Base-by-base conservation (phyloP, 345 rosid genomes). In the Odontarrhena argentea region DNA sequence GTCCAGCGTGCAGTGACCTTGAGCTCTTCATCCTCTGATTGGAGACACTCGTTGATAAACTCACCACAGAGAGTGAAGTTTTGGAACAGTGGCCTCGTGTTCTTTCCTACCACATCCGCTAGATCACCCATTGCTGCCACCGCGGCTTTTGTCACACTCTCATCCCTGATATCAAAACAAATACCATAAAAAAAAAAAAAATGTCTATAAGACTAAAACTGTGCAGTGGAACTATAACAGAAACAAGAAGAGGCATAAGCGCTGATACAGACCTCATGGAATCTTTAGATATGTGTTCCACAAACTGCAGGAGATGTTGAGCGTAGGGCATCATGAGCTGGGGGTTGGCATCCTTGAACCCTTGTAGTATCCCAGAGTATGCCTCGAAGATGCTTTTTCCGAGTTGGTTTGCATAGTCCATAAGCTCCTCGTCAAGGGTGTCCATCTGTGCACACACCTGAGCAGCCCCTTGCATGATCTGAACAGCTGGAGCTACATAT, bases 71-170 rank as follows among this genome's bases (percentile, higher is more conserved):
- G 87, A 0, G 80, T 41, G 37, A 78, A 81, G 73, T 86, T 93
- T 38, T 43, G 83, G 69, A 92, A 87, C 73, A 89, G 64, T 18
- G 79, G 69, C 81, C 85, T 89, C 9, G 78, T 79, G 77, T 83
- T 83, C 6, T 89, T 62, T 45, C 98, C 98, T 12, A 90, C 84
- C 1, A 92, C 89, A 48, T 90, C 97, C 0, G 96, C 98, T 12
- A 93, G 88, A 81, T 93, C 97, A 28, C 98, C 98, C 87, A 88
- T 84, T 48, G 92, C 97, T 0, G 94, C 98, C 26, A 90, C 86
- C 8, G 96, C 93, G 5, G 96, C 97, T 75, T 83, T 93, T 3
- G 92, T 90, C 50, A 93, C 92, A 51, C 81, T 74, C 78, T 90
- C 98, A 56, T 93, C 94, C 83, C 97, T 93, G 78, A 36, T 25